Percentiles rank a stretch among this genome's conserved stretches.
phyloP scores from a whole-genome alignment of 441 rosid species.

The Gossypium davidsonii region DNA sequence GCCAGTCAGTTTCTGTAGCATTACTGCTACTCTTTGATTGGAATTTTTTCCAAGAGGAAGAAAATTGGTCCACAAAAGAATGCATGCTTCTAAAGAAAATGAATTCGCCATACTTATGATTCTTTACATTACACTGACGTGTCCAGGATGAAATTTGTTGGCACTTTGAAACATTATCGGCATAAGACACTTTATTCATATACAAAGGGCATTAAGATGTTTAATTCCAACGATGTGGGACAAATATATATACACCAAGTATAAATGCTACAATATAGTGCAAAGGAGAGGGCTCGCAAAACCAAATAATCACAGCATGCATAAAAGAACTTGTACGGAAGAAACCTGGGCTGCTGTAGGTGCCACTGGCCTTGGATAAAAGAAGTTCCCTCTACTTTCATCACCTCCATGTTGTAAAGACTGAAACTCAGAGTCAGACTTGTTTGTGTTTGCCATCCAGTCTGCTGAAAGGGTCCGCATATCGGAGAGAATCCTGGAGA shows the following conservation, averaged over 20 bases:
- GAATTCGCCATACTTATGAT: background rate
- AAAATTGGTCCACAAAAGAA: background rate
- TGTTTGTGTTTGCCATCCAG: conserved; percentile 98
- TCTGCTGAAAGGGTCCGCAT: conserved; percentile 99
- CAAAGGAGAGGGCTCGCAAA: background rate
- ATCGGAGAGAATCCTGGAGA: conserved; percentile 96
- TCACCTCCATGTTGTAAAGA: conserved; percentile 73
- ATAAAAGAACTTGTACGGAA: conserved; percentile 12
- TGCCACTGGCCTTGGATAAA: conserved; percentile 96
- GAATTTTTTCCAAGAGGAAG: background rate
- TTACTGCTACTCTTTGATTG: background rate
- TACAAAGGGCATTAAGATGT: background rate
- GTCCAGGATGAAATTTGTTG: background rate
- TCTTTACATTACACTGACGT: background rate
- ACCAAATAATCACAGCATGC: background rate
- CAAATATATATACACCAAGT: background rate
- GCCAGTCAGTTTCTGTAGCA: background rate
- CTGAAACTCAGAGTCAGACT: conserved; percentile 72
- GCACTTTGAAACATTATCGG: background rate
- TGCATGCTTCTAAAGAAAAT: background rate
- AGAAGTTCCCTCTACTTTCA: conserved; percentile 69
- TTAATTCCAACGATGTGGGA: background rate
- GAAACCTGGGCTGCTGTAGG: conserved; percentile 97
- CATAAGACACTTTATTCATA: background rate
- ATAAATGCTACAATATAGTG: background rate